Evolutionary conservation across 176 grass and related monocot species (phyloP).

Genomic region (Puya raimondii): DNA sequence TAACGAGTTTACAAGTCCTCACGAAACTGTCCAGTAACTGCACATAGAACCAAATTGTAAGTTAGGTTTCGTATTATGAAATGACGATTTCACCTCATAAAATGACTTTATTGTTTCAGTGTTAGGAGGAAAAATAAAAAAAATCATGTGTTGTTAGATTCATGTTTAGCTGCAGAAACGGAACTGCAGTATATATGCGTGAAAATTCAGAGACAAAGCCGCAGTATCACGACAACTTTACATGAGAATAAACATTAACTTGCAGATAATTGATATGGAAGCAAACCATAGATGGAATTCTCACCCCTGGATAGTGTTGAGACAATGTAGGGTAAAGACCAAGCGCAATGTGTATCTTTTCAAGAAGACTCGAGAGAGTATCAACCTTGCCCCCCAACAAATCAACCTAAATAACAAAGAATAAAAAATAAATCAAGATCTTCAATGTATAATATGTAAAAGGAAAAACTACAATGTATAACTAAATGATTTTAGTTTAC

Average conservation of each 20-base stretch:
- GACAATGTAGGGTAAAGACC: conserved; percentile 22
- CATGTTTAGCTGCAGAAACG: background rate
- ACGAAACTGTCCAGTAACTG: conserved; percentile 77
- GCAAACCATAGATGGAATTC: background rate
- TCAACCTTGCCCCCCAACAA: conserved; percentile 21
- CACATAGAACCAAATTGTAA: conserved; percentile 8
- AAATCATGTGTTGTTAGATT: background rate
- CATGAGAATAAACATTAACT: background rate
- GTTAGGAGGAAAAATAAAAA: too few relatives aligned
- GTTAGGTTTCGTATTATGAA: background rate
- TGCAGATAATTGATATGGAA: background rate
- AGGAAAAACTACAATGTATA: background rate
- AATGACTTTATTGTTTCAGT: too few relatives aligned
- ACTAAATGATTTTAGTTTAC: background rate
- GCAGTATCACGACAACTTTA: background rate
- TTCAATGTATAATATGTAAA: background rate
- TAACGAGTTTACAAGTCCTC: conserved; percentile 75
- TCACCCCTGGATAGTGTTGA: conserved; percentile 26
- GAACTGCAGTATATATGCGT: background rate
- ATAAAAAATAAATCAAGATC: background rate
- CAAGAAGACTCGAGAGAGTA: conserved; percentile 13
- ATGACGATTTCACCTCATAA: background rate
- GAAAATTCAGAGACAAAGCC: background rate
- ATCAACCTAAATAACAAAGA: conserved; percentile 9
- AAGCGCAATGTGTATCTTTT: conserved; percentile 18